Conservation (phyloP, 1,284 basidiomycete genomes). For the Fomes fomentarius region DNA sequence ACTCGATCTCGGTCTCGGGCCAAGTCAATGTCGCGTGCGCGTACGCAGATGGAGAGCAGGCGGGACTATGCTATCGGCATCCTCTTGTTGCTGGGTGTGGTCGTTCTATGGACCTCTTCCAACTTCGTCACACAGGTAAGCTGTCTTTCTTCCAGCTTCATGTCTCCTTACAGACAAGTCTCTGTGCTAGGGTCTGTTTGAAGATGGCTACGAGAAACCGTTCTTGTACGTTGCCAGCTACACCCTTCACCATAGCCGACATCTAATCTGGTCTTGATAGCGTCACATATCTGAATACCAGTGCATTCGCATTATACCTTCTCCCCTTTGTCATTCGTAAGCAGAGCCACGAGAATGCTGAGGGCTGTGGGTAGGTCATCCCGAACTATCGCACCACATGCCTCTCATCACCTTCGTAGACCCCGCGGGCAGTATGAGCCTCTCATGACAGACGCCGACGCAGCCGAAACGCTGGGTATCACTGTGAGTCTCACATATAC, state of each 20-base stretch:
- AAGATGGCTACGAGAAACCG: conserved; percentile 78
- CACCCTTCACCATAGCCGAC: not conserved
- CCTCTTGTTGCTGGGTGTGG: conserved; percentile 74
- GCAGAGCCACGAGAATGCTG: conserved; percentile 24
- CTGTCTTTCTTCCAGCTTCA: not conserved
- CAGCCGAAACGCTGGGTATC: conserved; percentile 25
- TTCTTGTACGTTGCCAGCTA: conserved; percentile 62
- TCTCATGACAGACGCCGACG: conserved; percentile 35
- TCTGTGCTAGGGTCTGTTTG: conserved; percentile 61
- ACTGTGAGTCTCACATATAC: conserved; percentile 16
- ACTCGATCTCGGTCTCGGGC: conserved; percentile 15
- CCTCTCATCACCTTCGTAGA: conserved; percentile 19
- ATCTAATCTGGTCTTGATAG: conserved; percentile 37
- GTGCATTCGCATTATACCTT: conserved; percentile 89
- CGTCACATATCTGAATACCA: conserved; percentile 88
- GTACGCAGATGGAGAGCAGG: conserved; percentile 21
- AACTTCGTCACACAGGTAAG: conserved; percentile 81
- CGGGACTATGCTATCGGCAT: conserved; percentile 74
- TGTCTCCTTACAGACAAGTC: not conserved
- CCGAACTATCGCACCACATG: not conserved
- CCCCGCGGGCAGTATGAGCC: conserved; percentile 40
- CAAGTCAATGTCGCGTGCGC: conserved; percentile 21
- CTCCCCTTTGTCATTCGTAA: conserved; percentile 64
- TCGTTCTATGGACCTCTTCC: conserved; percentile 82
- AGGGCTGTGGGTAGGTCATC: conserved; percentile 18